Percentiles rank a stretch among this genome's conserved stretches.
These are phyloP conservation scores for Oemleria cerasiformis DNA, from an alignment of 306 rosid species.

Conservation along the genomic window DNA sequence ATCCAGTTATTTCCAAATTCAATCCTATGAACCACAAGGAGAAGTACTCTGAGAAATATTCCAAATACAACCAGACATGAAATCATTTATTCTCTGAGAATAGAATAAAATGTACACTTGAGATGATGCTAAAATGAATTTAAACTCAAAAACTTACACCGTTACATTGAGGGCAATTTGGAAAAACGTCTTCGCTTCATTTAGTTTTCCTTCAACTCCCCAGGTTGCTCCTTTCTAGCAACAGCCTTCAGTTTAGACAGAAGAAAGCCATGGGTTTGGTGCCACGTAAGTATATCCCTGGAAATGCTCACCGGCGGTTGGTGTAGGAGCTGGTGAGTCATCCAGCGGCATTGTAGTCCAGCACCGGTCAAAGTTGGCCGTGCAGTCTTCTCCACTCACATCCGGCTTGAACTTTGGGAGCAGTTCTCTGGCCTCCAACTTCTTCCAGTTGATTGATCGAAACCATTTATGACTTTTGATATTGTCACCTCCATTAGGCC, in stretches of 20 bases:
- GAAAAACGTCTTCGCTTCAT: background rate
- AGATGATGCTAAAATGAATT: background rate
- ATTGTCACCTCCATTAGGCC: constrained; percentile 74
- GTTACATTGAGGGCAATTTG: background rate
- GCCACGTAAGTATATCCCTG: constrained; percentile 83
- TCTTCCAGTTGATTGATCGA: constrained; percentile 77
- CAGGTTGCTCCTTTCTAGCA: background rate
- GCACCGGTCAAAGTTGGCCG: constrained; percentile 81
- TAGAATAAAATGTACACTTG: constrained; percentile 22
- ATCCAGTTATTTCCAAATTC: background rate
- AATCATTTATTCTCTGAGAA: constrained; percentile 5
- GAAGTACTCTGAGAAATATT: background rate
- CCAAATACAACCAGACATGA: background rate
- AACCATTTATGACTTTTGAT: constrained; percentile 85
- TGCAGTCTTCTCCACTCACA: constrained; percentile 78
- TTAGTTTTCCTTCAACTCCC: background rate
- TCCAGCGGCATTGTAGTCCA: constrained; percentile 86
- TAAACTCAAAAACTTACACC: background rate
- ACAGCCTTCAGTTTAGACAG: constrained; percentile 36
- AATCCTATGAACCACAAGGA: background rate
- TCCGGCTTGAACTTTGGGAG: constrained; percentile 84
- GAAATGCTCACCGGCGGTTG: constrained; percentile 78
- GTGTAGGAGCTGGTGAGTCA: constrained; percentile 94
- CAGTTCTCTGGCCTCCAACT: constrained; percentile 81
- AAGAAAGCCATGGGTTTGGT: constrained; percentile 87